Evolutionary conservation across 2,329 filamentous ascomycete species (phyloP), one percentile per base, ranked within the genome.

Genomic region (Fusarium begoniae): DNA sequence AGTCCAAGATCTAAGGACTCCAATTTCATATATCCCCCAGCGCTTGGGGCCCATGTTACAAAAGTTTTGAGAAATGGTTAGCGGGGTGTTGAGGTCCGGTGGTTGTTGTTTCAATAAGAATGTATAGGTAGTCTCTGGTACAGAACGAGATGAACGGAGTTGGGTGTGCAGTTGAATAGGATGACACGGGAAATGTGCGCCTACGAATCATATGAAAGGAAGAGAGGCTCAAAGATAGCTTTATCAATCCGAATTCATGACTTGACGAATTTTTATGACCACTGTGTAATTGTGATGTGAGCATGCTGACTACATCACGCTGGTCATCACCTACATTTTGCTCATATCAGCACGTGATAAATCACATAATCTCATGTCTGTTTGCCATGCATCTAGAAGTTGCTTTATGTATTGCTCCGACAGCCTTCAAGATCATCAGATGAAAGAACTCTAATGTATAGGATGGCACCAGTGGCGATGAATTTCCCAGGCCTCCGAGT

Each of bases 1-100:
- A 85, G 81, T 47, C 72, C 30, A 76, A 76, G 63, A 72, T 75
- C 64, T 73, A 62, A 71, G 43, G 22, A 14, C 41, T 40, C 12
- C 43, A 17, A 26, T 47, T 15, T 50, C 37, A 41, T 63, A 30
- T 45, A 62, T 50, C 17, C 51, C 51, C 13, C 30, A 54, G 14
- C 28, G n/a, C 20, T 24, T n/a, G 47, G 41, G 38, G 69, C 28
- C 15, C 48, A 13, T 54, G 51, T 57, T 44, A 63, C 40, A 73
- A 73, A 73, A 71, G 54, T 60, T 60, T 59, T 60, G 64, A 56
- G 38, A 72, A 45, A 63, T n/a, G 48, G 43, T 59, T 38, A 60
- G 58, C 38, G 48, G 56, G 51, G 69, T 71, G 50, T 70, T 70
- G 58, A 63, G 51, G 40, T 47, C 18, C 8, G 40, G 65, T 50